Conservation (phyloP, 2,329 filamentous ascomycete species). For the Pseudogymnoascus sp. region DNA sequence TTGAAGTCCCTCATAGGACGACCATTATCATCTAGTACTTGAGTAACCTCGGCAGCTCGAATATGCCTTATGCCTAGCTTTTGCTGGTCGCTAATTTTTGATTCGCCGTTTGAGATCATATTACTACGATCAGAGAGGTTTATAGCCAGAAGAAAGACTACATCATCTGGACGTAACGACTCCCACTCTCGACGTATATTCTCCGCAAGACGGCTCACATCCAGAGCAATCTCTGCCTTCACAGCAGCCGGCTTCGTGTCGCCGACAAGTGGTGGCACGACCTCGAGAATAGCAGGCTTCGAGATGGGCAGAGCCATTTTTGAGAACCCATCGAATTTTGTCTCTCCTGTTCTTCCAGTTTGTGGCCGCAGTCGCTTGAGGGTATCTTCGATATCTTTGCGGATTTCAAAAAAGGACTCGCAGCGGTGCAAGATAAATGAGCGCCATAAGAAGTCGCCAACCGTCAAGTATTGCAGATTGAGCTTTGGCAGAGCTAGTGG, state of each 20-base stretch:
- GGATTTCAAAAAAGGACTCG: conserved; percentile 89
- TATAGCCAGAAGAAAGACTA: conserved; percentile 78
- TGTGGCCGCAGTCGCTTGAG: conserved; percentile 73
- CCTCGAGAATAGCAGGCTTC: conserved; percentile 80
- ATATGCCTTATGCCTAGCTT: conserved; percentile 63
- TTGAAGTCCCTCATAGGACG: conserved; percentile 59
- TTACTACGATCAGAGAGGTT: conserved; percentile 50
- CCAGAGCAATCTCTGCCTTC: conserved; percentile 76
- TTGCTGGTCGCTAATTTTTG: conserved; percentile 44
- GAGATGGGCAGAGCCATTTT: conserved; percentile 85
- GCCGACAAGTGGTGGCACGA: conserved; percentile 75
- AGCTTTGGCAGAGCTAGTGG: conserved; percentile 89
- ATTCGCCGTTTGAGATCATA: conserved; percentile 45
- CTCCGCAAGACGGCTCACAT: conserved; percentile 72
- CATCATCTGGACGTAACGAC: conserved; percentile 74
- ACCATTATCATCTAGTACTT: conserved; percentile 80
- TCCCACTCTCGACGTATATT: conserved; percentile 84
- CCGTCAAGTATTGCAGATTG: conserved; percentile 89
- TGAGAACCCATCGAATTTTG: conserved; percentile 73
- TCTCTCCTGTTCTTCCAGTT: conserved; percentile 54
- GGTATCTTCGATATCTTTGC: conserved; percentile 80
- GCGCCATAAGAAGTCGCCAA: conserved; percentile 95
- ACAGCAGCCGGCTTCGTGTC: conserved; percentile 77
- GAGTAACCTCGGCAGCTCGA: conserved; percentile 76
- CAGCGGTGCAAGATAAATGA: conserved; percentile 82